Percentiles rank a stretch among this genome's conserved stretches.
These are phyloP conservation scores for Neoarthrinium moseri DNA, from an alignment of 2,329 filamentous ascomycete species.

Conservation along the genomic window DNA sequence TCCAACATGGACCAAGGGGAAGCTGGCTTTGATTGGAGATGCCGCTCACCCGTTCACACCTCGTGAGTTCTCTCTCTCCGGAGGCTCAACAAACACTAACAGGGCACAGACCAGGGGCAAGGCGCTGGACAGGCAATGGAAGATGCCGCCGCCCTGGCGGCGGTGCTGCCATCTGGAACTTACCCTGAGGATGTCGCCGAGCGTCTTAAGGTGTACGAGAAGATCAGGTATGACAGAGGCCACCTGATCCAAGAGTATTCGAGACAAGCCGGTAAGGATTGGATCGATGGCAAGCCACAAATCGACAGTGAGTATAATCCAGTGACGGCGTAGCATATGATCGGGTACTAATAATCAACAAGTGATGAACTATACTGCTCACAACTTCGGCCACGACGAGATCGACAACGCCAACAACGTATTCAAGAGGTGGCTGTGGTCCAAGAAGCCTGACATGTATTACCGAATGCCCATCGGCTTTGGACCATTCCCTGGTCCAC, in stretches of 20 bases:
- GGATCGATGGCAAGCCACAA: slow-evolving; percentile 30
- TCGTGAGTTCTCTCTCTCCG: slow-evolving; percentile 33
- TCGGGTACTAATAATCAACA: neutral
- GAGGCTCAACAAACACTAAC: slow-evolving; percentile 8
- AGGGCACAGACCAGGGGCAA: slow-evolving; percentile 19
- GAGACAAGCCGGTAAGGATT: slow-evolving; percentile 49
- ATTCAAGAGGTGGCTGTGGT: slow-evolving; percentile 49
- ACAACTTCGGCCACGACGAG: slow-evolving; percentile 60
- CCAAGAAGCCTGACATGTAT: slow-evolving; percentile 32
- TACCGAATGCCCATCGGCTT: slow-evolving; percentile 45
- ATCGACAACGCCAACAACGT: slow-evolving; percentile 50
- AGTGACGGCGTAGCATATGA: neutral
- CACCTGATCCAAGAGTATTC: slow-evolving; percentile 57
- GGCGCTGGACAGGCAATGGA: slow-evolving; percentile 64
- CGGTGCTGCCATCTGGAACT: slow-evolving; percentile 51
- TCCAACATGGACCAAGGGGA: slow-evolving; percentile 22
- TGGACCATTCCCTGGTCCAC: slow-evolving; percentile 44
- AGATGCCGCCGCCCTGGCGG: slow-evolving; percentile 59
- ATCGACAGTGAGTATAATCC: slow-evolving; percentile 38
- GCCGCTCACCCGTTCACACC: slow-evolving; percentile 65
- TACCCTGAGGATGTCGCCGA: slow-evolving; percentile 45
- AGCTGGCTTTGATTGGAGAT: slow-evolving; percentile 21
- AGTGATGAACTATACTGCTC: slow-evolving; percentile 41
- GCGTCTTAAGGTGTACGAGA: slow-evolving; percentile 58
- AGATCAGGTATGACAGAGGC: slow-evolving; percentile 56